phyloP scores from a whole-genome alignment of 257 asterid genomes.

The Fraxinus quadrangulata region DNA sequence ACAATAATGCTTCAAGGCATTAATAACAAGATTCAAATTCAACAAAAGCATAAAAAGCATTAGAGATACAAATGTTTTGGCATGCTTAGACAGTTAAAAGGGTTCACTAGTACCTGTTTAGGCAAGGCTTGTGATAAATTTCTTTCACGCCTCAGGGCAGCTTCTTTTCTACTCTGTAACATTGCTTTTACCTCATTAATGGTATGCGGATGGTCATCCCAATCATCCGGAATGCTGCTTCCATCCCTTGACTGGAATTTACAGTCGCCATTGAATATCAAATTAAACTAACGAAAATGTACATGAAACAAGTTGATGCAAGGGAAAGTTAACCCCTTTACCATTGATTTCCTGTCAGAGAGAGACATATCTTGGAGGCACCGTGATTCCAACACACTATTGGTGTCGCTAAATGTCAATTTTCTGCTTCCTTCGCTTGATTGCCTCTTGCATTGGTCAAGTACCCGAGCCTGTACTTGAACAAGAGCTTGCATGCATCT shows the following conservation, averaged over 20 bases:
- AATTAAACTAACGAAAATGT: neutral
- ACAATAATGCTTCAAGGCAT: no score
- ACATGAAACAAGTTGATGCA: neutral
- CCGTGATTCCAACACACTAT: slow-evolving; percentile 26
- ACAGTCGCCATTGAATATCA: neutral
- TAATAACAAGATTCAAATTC: no score
- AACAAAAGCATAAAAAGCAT: no score
- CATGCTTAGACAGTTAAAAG: neutral
- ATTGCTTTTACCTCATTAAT: slow-evolving; percentile 39
- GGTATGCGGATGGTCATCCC: slow-evolving; percentile 41
- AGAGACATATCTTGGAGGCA: slow-evolving; percentile 28
- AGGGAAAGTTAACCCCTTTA: slow-evolving; percentile 8
- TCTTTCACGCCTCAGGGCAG: slow-evolving; percentile 30
- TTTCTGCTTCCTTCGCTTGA: slow-evolving; percentile 36
- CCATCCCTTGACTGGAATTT: slow-evolving; percentile 35
- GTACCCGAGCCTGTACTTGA: slow-evolving; percentile 42
- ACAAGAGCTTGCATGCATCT: slow-evolving; percentile 55
- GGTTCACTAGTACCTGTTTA: slow-evolving; percentile 34
- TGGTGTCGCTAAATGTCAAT: slow-evolving; percentile 35
- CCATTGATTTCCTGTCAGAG: slow-evolving; percentile 31
- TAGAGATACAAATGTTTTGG: no score
- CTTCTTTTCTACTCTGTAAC: slow-evolving; percentile 31
- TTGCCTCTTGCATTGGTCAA: slow-evolving; percentile 39
- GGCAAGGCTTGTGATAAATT: slow-evolving; percentile 34
- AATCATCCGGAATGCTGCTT: slow-evolving; percentile 37